Evolutionary conservation across 495 filamentous ascomycete species (phyloP).

Genomic region (Aspergillus affinis): DNA sequence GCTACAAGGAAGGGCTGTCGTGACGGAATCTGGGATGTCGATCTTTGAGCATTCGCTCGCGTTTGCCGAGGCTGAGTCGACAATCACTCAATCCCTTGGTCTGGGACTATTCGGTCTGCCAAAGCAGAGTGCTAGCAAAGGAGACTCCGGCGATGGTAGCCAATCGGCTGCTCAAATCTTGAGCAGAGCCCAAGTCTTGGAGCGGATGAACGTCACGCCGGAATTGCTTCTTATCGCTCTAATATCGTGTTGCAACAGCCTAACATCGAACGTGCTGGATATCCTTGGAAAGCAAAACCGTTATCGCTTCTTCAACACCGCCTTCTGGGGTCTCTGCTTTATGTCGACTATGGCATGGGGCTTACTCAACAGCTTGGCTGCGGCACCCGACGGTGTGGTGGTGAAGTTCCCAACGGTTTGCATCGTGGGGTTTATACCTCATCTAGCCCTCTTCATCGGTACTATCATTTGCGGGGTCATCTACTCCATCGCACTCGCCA

Average conservation of each 20-base stretch:
- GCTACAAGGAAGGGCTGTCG: conserved; percentile 76
- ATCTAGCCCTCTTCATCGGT: conserved; percentile 77
- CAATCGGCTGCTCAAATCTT: conserved; percentile 38
- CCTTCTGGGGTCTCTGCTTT: conserved; percentile 84
- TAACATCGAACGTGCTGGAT: conserved; percentile 81
- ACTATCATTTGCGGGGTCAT: conserved; percentile 72
- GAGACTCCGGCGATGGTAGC: conserved; percentile 19
- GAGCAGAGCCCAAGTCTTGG: conserved; percentile 46
- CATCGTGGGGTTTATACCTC: conserved; percentile 92
- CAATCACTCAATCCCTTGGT: conserved; percentile 72
- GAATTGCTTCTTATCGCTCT: conserved; percentile 84
- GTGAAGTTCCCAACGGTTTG: conserved; percentile 90
- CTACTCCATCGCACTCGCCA: conserved; percentile 69
- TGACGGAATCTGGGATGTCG: conserved; percentile 92
- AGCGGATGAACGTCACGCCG: conserved; percentile 76
- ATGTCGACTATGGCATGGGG: conserved; percentile 78
- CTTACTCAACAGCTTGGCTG: conserved; percentile 55
- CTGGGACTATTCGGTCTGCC: conserved; percentile 61
- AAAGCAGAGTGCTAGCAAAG: conserved; percentile 35
- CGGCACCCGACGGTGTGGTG: conserved; percentile 44
- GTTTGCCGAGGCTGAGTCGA: conserved; percentile 92
- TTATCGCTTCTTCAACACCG: conserved; percentile 79
- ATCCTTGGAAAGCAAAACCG: conserved; percentile 74
- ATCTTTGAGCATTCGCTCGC: conserved; percentile 95
- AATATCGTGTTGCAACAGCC: conserved; percentile 84